Conservation (phyloP, 73 alveolate genomes). For the Stentor coeruleus region DNA sequence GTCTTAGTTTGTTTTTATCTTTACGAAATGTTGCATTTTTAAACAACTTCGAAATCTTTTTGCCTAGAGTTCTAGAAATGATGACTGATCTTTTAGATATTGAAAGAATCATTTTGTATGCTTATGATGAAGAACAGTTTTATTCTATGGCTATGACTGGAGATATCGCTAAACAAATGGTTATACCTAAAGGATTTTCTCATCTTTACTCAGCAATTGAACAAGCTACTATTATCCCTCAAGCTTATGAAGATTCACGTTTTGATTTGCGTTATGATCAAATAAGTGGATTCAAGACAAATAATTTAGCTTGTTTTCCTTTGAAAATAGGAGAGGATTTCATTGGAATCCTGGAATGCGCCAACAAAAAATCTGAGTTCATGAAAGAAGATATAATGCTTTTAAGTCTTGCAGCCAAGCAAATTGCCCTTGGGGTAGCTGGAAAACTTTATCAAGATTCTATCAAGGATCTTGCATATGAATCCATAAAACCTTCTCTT, state of each 20-base stretch:
- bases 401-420: not conserved
- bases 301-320: not conserved
- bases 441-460: not conserved
- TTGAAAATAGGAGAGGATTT: not conserved
- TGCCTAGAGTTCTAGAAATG: constrained; percentile 23
- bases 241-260: constrained; percentile 1
- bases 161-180: not conserved
- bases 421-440: not conserved
- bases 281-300: not conserved
- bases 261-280: not conserved
- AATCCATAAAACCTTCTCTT: not conserved
- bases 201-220: not conserved
- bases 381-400: not conserved
- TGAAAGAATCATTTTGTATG: not conserved
- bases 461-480: not conserved
- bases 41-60: not conserved
- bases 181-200: not conserved
- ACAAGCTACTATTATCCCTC: not conserved
- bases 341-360: constrained; percentile 22
- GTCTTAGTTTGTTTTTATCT: constrained; percentile 10
- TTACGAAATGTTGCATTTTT: not conserved
- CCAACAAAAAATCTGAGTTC: constrained; percentile 7
- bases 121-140: not conserved
- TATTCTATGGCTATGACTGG: not conserved
- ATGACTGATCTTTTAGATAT: not conserved